These are phyloP conservation scores for Mycena sp. DNA, from an alignment of 1,284 basidiomycete genomes.

Conservation along the genomic window DNA sequence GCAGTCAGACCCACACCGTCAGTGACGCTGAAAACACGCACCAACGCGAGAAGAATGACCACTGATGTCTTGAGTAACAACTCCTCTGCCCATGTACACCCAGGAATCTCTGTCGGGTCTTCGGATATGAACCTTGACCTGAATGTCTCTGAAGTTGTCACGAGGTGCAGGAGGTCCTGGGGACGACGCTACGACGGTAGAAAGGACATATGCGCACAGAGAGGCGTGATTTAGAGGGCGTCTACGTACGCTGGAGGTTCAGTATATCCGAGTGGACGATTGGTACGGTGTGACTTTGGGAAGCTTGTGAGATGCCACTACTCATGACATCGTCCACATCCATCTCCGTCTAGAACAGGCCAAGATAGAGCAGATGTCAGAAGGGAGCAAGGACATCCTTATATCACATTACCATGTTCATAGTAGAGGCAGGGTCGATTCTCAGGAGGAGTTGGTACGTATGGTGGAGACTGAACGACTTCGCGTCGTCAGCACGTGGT, in stretches of 20 bases:
- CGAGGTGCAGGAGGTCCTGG: conserved; percentile 44
- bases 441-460: neutral
- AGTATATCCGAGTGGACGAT: conserved; percentile 29
- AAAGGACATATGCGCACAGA: conserved; percentile 12
- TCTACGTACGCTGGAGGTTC: conserved; percentile 30
- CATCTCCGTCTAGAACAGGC: conserved; percentile 35
- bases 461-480: neutral
- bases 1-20: conserved; percentile 20
- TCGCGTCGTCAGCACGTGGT: no score
- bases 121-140: conserved; percentile 85
- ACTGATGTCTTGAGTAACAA: conserved; percentile 74
- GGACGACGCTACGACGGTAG: conserved; percentile 34
- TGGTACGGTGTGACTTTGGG: conserved; percentile 30
- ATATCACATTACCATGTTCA: conserved; percentile 14
- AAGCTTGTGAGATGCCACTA: conserved; percentile 22
- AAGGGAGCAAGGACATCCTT: no score
- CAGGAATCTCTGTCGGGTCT: conserved; percentile 81
- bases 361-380: neutral
- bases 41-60: conserved; percentile 81
- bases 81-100: conserved; percentile 79
- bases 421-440: neutral
- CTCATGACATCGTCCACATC: conserved; percentile 47
- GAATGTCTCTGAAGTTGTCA: conserved; percentile 75
- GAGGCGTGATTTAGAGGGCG: neutral
- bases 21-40: conserved; percentile 40